phyloP scores from a whole-genome alignment of 306 rosid genomes.

The Crataegus laevigata region DNA sequence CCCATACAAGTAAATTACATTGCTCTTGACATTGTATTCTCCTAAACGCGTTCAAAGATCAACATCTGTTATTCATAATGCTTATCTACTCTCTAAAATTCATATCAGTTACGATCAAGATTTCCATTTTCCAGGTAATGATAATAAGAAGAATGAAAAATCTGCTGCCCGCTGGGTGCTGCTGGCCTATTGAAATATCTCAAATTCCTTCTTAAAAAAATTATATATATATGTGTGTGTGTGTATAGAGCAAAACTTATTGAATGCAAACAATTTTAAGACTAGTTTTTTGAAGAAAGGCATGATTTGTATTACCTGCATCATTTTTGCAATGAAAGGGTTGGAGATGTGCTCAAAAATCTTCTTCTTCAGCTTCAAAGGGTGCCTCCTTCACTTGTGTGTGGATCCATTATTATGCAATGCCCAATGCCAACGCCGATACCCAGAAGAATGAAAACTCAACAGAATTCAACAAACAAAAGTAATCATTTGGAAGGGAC shows the following conservation, averaged over 20 bases:
- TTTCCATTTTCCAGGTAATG: neutral
- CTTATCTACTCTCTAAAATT: neutral
- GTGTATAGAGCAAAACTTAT: neutral
- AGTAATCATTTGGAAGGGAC: neutral
- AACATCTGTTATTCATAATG: neutral
- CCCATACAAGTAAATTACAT: neutral
- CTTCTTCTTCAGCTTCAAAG: neutral
- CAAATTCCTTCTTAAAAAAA: too few species aligned
- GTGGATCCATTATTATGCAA: neutral
- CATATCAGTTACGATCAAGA: neutral
- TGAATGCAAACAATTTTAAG: neutral
- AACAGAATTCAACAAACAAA: neutral
- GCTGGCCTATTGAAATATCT: too few species aligned
- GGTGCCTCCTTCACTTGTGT: neutral
- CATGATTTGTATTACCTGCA: neutral
- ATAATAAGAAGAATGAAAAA: neutral
- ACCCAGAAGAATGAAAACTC: neutral
- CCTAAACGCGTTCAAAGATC: neutral
- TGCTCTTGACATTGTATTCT: neutral
- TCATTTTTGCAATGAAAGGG: neutral
- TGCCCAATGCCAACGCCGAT: neutral
- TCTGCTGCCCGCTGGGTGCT: neutral
- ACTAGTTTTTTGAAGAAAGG: neutral
- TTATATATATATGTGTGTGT: too few species aligned
- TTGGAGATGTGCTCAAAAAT: neutral